Base-by-base conservation (phyloP, 129 eudicot species). In the Chrysanthemum lavandulifolium region DNA sequence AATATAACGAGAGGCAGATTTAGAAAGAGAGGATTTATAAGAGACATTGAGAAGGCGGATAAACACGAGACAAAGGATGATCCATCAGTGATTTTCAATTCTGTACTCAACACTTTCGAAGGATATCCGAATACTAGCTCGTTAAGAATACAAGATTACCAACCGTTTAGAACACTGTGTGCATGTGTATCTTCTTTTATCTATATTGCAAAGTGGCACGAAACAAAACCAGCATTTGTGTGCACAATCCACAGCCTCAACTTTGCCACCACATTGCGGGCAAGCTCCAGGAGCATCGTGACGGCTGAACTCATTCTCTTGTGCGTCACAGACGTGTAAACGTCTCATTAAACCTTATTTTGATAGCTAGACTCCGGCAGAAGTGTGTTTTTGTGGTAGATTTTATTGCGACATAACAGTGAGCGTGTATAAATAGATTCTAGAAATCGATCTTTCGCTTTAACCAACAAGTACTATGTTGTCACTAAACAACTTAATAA, bases 251-350 rank as follows among this genome's bases (percentile, higher is more conserved):
- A 80, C 80, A 3, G 84, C 80, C 31, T 63, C 84, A 13, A 80
- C 83, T 57, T 68, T 80, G 45, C 83, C 83, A 10, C 80, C 83
- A 40, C 83, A 80, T 69, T 63, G 43, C 10, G 84, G 84, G 58
- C 84, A 80, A 0, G 60, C 68, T 10, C 84, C 84, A 6, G 84
- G 84, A 62, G 84, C 84, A 25, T 80, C 67, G 0, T 62, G 75
- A 10, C 84, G 75, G 33, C 62, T 61, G 13, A 74, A 15, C 66
- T 80, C 84, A 55, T 76, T 74, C 51, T 74, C 60, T 56, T 80
- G 80, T 67, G 64, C 80, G 6, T 80, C 72, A 15, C 84, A 80
- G 0, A 74, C 68, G 58, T 75, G 69, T 43, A 27, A 13, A 0
- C 64, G 73, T 78, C 40, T 78, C 82, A 78, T 64, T 65, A 21